Evolutionary conservation across 495 filamentous ascomycete species (phyloP), one percentile per base, ranked within the genome.

Genomic region (Acidiella bohemica): DNA sequence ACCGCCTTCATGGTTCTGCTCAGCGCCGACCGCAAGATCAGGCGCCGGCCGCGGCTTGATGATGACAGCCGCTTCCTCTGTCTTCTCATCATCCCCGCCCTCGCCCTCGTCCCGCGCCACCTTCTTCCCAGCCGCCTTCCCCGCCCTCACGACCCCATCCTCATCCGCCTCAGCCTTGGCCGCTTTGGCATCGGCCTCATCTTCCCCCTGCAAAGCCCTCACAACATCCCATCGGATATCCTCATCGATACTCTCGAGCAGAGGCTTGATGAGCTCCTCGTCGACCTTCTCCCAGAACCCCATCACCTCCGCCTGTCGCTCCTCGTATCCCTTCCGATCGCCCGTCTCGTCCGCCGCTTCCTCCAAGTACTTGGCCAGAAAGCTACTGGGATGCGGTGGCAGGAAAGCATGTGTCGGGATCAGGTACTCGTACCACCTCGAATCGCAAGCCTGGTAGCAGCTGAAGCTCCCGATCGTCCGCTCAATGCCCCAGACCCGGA

Each of bases 401-500:
- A 97, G 62, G 39, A 96, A 85, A 39, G 77, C 80, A 56, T 93
- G 80, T 19, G 79, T 84, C 7, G 90, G 90, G 58, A 97, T 82
- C 27, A 97, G 66, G 54, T 96, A 97, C 55, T 97, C 90, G 60
- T 97, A 97, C 58, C 84, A 83, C 39, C 90, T 73, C 9, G 84
- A 93, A 53, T 96, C 90, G 54, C 87, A 94, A 28, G 82, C 67
- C 50, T 90, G 78, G 56, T 97, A 96, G 58, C 78, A 81, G 58
- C 78, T 93, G 67, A 96, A 97, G 38, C 76, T 68, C 39, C 80
- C 81, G 50, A 73, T 84, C 1, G 87, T 87, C 16, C 81, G 66
- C 54, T 90, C 72, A 35, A 93, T 78, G 6, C 82, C 90, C 90
- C 90, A 97, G 8, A 97, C 72, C 8, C 88, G 72, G 40, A 97